Evolutionary conservation across 139 green algal genomes (phyloP).

Genomic region (Astrephomene gubernaculifera): DNA sequence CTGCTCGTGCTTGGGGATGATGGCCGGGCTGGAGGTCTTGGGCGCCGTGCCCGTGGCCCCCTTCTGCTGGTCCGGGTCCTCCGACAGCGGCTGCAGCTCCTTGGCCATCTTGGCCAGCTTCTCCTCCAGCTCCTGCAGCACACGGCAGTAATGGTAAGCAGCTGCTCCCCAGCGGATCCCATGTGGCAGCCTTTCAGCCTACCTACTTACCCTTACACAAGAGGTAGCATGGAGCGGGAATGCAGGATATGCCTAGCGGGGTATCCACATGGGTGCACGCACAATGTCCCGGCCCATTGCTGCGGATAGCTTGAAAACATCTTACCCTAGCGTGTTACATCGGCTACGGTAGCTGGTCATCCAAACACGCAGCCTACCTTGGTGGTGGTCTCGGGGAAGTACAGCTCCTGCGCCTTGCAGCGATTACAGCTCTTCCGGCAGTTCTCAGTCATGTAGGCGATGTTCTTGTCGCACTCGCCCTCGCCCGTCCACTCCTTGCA

Average conservation of each 20-base stretch:
- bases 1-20: conserved; percentile 24
- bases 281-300: too few relatives aligned
- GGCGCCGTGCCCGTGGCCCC: neutral
- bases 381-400: conserved; percentile 34
- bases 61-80: conserved; percentile 22
- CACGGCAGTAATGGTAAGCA: too few relatives aligned
- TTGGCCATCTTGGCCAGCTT: conserved; percentile 24
- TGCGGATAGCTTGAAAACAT: too few relatives aligned
- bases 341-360: neutral
- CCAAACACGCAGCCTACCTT: neutral
- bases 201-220: too few relatives aligned
- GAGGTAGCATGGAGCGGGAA: neutral
- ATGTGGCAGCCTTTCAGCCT: too few relatives aligned
- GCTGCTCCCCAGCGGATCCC: too few relatives aligned
- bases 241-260: neutral
- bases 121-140: conserved; percentile 23
- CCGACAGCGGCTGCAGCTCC: conserved; percentile 33
- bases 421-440: conserved; percentile 55
- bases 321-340: too few relatives aligned
- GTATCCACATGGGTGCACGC: too few relatives aligned
- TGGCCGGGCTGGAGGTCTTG: neutral
- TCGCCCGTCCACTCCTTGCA: conserved; percentile 51
- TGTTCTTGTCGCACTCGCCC: conserved; percentile 66
- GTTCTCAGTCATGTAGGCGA: conserved; percentile 60
- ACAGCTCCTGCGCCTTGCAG: conserved; percentile 15